Evolutionary conservation across 331 rosid species (phyloP).

Genomic region (Acacia pycnantha): DNA sequence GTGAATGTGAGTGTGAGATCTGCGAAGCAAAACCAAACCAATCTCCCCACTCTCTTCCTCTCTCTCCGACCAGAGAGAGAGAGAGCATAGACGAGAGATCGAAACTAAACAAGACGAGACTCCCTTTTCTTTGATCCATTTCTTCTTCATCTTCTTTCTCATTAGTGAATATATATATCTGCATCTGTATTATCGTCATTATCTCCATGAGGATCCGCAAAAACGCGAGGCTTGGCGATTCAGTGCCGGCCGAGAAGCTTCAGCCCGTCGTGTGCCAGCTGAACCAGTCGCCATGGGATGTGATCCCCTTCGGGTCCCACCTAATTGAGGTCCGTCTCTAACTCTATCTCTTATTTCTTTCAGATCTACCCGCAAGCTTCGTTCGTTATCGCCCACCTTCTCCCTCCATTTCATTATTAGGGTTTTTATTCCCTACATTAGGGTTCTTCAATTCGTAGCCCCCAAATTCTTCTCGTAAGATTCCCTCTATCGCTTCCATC

Average conservation of each 20-base stretch:
- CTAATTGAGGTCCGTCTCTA: slow-evolving; percentile 50
- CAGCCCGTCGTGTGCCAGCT: slow-evolving; percentile 70
- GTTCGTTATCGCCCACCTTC: not conserved
- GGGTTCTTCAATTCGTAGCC: slow-evolving; percentile 52
- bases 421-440: slow-evolving; percentile 42
- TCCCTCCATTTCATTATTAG: slow-evolving; percentile 11
- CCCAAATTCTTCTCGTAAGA: slow-evolving; percentile 25
- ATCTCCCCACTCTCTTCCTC: not conserved
- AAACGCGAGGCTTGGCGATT: slow-evolving; percentile 61
- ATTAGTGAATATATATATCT: not conserved
- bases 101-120: not conserved
- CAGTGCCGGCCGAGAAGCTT: slow-evolving; percentile 40
- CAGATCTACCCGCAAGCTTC: slow-evolving; percentile 46
- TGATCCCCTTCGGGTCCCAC: slow-evolving; percentile 52
- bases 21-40: slow-evolving; percentile 34
- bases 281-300: slow-evolving; percentile 94
- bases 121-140: not conserved
- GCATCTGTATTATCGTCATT: not conserved
- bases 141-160: not conserved
- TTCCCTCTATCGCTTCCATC: slow-evolving; percentile 3
- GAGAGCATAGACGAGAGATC: not conserved
- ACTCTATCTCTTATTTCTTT: not conserved
- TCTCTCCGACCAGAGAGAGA: not conserved
- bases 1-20: slow-evolving; percentile 43
- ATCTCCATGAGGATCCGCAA: slow-evolving; percentile 77